These are phyloP conservation scores for Lupinus albus DNA, from an alignment of 306 rosid species.

Conservation along the genomic window DNA sequence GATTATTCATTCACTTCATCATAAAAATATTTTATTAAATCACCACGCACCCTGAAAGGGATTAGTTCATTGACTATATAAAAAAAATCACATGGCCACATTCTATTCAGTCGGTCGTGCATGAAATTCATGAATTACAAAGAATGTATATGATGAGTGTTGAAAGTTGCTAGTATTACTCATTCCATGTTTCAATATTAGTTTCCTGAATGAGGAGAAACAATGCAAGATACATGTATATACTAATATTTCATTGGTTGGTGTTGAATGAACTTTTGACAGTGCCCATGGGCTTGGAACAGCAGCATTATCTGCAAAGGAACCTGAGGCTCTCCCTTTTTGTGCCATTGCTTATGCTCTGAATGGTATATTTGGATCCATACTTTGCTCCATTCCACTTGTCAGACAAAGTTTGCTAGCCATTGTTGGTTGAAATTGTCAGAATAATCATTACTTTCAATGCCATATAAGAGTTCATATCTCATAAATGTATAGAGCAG, in stretches of 20 bases:
- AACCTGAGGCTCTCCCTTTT: constrained; percentile 97
- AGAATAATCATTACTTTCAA: constrained; percentile 9
- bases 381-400: constrained; percentile 80
- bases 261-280: constrained; percentile 34
- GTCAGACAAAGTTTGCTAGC: constrained; percentile 80
- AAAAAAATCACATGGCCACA: too few species aligned
- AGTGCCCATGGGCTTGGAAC: constrained; percentile 98
- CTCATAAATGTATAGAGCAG: constrained; percentile 38
- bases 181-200: background rate
- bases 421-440: constrained; percentile 60
- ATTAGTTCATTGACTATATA: too few species aligned
- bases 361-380: constrained; percentile 89
- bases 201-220: background rate
- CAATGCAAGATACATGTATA: too few species aligned
- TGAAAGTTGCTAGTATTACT: too few species aligned
- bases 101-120: too few species aligned
- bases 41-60: too few species aligned
- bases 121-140: too few species aligned
- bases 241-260: too few species aligned
- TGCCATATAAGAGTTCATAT: constrained; percentile 25
- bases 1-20: background rate
- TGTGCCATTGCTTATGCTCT: constrained; percentile 93
- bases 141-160: too few species aligned
- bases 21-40: background rate
- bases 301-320: constrained; percentile 93